Evolutionary conservation across 2,329 filamentous ascomycete species (phyloP).

Genomic region (Colletotrichum noveboracense): DNA sequence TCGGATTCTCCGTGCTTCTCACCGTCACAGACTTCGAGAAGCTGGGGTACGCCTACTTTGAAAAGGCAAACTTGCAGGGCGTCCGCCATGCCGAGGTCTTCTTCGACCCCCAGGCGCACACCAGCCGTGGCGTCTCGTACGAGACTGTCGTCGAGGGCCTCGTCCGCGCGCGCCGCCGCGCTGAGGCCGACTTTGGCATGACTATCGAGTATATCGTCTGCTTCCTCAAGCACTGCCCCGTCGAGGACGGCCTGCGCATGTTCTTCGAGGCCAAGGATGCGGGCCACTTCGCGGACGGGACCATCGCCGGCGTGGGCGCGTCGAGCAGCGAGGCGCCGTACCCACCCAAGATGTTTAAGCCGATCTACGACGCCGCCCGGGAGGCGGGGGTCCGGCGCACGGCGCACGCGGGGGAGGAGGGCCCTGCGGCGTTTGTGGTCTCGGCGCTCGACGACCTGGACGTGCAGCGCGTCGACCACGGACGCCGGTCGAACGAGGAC

Average conservation of each 20-base stretch:
- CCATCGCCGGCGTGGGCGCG: conserved; percentile 68
- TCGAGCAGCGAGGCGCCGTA: conserved; percentile 67
- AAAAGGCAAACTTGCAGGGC: conserved; percentile 65
- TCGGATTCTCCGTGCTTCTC: conserved; percentile 73
- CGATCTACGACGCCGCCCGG: conserved; percentile 61
- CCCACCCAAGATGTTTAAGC: conserved; percentile 64
- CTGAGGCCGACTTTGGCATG: conserved; percentile 67
- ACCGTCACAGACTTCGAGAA: conserved; percentile 72
- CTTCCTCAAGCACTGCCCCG: conserved; percentile 73
- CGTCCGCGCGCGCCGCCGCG: conserved; percentile 61
- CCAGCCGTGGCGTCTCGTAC: conserved; percentile 66
- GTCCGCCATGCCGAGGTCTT: conserved; percentile 79
- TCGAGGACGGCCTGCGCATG: conserved; percentile 55
- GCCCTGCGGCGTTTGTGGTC: conserved; percentile 68
- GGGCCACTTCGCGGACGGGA: conserved; percentile 54
- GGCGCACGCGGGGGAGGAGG: conserved; percentile 79
- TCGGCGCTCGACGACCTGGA: conserved; percentile 66
- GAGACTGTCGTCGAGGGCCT: conserved; percentile 70
- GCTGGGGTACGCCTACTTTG: conserved; percentile 75
- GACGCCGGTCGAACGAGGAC: conserved; percentile 69
- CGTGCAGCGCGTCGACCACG: conserved; percentile 76
- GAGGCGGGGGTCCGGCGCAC: conserved; percentile 62
- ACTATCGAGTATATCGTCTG: conserved; percentile 73
- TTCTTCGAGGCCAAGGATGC: conserved; percentile 39
- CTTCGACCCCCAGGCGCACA: conserved; percentile 82